Conservation (phyloP, 164 flowering plant species). For the Annona cherimola region DNA sequence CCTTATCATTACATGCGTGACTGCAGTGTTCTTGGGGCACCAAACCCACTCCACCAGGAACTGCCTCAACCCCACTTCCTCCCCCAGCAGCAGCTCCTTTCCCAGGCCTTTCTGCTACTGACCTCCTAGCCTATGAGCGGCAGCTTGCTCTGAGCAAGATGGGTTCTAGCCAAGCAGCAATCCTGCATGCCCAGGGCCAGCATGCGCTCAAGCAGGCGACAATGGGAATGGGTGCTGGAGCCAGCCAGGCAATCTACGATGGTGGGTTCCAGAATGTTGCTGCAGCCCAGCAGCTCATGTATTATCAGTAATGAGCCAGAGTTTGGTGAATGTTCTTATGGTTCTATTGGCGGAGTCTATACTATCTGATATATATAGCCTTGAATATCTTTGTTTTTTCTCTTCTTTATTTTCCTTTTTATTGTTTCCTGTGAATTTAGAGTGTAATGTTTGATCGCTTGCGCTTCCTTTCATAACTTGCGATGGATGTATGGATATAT, state of each 20-base stretch:
- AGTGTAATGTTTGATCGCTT: background rate
- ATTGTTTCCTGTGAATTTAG: background rate
- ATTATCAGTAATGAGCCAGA: slow-evolving; percentile 42
- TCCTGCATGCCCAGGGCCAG: slow-evolving; percentile 61
- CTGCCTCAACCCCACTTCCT: slow-evolving; percentile 66
- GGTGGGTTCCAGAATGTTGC: slow-evolving; percentile 58
- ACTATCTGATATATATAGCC: background rate
- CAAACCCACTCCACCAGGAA: slow-evolving; percentile 85
- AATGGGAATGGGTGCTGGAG: slow-evolving; percentile 59
- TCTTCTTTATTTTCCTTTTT: background rate
- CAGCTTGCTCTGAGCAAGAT: slow-evolving; percentile 63
- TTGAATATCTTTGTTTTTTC: background rate
- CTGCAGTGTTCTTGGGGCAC: slow-evolving; percentile 93
- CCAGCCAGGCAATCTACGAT: slow-evolving; percentile 71
- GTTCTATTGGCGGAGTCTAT: background rate
- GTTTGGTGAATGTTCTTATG: background rate
- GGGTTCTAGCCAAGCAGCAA: slow-evolving; percentile 47
- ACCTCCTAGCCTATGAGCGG: slow-evolving; percentile 56
- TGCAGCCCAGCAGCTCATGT: slow-evolving; percentile 75
- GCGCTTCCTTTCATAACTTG: background rate
- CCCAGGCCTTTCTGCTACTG: slow-evolving; percentile 46
- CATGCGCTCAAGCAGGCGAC: slow-evolving; percentile 47
- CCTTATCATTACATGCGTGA: background rate
- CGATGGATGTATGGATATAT: slow-evolving; percentile 1
- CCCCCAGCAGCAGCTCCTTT: slow-evolving; percentile 55